A percentile compares a stretch with the other conserved stretches of the same genome.
phyloP scores from a whole-genome alignment of 179 eudicot genomes.

The Amaranthus tricolor region DNA sequence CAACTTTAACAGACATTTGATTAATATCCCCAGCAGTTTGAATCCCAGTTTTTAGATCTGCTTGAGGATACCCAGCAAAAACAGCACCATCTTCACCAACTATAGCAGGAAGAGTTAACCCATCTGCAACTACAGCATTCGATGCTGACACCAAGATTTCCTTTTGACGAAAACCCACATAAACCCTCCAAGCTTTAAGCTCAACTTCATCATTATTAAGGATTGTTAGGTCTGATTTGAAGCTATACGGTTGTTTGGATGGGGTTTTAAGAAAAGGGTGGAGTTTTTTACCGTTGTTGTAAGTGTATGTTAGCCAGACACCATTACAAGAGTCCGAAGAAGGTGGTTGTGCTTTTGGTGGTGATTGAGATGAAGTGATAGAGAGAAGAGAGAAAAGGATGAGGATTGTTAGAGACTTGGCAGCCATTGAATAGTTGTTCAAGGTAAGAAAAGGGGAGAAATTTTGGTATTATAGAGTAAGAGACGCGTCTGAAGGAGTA shows the following conservation, averaged over 20 bases:
- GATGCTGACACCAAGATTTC: constrained; percentile 38
- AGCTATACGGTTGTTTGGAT: constrained; percentile 32
- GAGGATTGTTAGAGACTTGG: not conserved
- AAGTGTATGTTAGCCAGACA: constrained; percentile 32
- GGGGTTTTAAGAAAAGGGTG: constrained; percentile 24
- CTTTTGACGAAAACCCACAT: constrained; percentile 33
- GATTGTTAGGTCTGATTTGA: constrained; percentile 33
- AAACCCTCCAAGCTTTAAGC: constrained; percentile 41
- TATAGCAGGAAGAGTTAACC: constrained; percentile 40
- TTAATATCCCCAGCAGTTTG: constrained; percentile 68
- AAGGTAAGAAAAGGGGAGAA: not conserved
- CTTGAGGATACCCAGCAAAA: constrained; percentile 48
- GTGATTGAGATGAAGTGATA: constrained; percentile 12
- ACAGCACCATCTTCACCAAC: constrained; percentile 53
- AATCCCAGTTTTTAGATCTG: constrained; percentile 59
- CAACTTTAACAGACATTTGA: constrained; percentile 40
- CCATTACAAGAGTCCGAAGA: constrained; percentile 46
- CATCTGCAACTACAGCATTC: constrained; percentile 31
- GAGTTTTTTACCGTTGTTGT: constrained; percentile 29
- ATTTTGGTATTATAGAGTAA: constrained; percentile 1
- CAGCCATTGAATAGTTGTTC: constrained; percentile 4
- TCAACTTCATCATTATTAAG: constrained; percentile 40
- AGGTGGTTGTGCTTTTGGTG: constrained; percentile 26
- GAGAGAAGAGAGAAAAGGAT: constrained; percentile 3
- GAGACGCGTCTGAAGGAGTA: constrained; percentile 20